Conservation (phyloP, 345 rosid genomes). For the Ceriops decandra region DNA sequence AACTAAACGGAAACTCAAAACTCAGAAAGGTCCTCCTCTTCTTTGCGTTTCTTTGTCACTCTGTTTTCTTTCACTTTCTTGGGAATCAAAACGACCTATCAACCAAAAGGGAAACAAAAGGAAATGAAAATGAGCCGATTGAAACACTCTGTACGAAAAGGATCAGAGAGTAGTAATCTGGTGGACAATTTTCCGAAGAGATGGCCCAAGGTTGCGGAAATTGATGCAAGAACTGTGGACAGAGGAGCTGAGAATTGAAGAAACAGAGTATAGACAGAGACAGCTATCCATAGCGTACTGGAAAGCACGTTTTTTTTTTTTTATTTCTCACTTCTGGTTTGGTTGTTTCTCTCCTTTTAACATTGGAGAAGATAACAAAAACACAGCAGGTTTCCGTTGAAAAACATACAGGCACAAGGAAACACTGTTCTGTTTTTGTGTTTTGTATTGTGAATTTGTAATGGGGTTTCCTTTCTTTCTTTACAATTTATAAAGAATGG, state of each 20-base stretch:
- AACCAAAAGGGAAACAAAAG: neutral
- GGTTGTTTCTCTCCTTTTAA: conserved; percentile 15
- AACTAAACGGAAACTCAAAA: neutral
- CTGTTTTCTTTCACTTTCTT: conserved; percentile 1
- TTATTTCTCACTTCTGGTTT: too few relatives aligned
- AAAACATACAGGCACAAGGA: neutral
- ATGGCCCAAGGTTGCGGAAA: conserved; percentile 28
- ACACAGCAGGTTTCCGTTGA: neutral
- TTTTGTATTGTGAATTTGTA: neutral
- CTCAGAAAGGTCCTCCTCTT: neutral
- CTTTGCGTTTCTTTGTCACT: neutral
- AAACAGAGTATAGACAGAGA: conserved; percentile 15
- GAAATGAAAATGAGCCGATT: neutral
- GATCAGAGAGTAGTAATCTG: conserved; percentile 25
- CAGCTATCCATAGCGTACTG: conserved; percentile 35
- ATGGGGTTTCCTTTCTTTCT: too few relatives aligned
- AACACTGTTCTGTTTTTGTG: neutral
- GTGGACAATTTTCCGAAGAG: conserved; percentile 18
- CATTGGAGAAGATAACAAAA: conserved; percentile 32
- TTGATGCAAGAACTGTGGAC: conserved; percentile 20
- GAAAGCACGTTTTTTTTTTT: neutral
- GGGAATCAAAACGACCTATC: conserved; percentile 5
- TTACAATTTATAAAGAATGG: too few relatives aligned
- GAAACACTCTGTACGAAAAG: conserved; percentile 7
- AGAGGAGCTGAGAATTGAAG: conserved; percentile 32